Percentiles rank a stretch among this genome's conserved stretches.
These are phyloP conservation scores for Calocera viscosa DNA, from an alignment of 768 basidiomycete species.

Conservation along the genomic window DNA sequence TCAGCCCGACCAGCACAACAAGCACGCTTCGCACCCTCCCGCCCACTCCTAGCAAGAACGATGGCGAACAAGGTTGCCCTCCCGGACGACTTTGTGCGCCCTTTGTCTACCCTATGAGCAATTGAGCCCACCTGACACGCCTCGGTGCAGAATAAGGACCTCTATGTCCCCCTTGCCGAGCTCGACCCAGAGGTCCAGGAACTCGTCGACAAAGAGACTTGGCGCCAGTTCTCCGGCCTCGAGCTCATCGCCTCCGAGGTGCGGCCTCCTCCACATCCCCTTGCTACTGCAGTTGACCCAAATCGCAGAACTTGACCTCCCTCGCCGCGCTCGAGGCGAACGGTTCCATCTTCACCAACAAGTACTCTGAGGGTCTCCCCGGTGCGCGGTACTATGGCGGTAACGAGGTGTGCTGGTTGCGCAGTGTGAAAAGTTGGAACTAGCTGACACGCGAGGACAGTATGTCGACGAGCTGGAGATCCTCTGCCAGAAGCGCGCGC, in stretches of 20 bases:
- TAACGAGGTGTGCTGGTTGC: conserved; percentile 50
- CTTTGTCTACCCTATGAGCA: not conserved
- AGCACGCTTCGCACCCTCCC: not conserved
- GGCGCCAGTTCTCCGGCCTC: conserved; percentile 93
- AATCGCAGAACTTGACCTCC: conserved; percentile 79
- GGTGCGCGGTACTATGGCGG: conserved; percentile 93
- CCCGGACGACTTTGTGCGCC: not conserved
- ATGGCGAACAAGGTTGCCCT: not conserved
- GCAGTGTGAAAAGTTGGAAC: not conserved
- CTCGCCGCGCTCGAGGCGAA: conserved; percentile 95
- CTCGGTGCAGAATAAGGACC: conserved; percentile 62
- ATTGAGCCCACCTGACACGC: not conserved
- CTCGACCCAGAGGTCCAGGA: conserved; percentile 91
- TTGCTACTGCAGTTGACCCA: not conserved
- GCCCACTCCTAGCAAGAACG: not conserved
- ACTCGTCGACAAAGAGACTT: conserved; percentile 98
- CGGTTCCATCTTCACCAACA: conserved; percentile 97
- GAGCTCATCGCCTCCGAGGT: conserved; percentile 99
- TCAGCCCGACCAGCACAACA: too few species aligned
- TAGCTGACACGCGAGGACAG: conserved; percentile 12
- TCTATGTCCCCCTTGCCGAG: conserved; percentile 80
- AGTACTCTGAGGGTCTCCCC: conserved; percentile 99
- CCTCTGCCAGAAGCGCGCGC: conserved; percentile 88
- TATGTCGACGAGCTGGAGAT: conserved; percentile 92
- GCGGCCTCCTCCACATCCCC: conserved; percentile 18